Evolutionary conservation across 1,139 yeast species (phyloP), one percentile per base, ranked within the genome.

Genomic region (Kodamaea anthophila): DNA sequence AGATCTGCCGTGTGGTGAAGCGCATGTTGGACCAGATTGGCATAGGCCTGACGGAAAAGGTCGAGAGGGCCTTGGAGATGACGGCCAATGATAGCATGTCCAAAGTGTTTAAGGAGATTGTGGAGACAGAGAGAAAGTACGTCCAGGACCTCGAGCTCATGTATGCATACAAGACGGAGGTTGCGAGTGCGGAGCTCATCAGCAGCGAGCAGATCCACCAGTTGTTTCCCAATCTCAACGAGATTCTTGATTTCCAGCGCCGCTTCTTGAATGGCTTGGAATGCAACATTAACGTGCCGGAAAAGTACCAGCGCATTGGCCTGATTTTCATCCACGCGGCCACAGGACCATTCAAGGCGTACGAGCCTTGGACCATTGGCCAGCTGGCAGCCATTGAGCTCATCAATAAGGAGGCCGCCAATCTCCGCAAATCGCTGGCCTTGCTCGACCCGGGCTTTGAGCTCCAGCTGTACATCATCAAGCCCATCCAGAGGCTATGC

Each of bases 401-500:
- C 34, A 83, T 93, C 22, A 66, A 70, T 29, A 71, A 73, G 31
- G 88, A 83, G 44, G 70, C 78, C 20, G 48, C 62, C 23, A 76
- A 71, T 44, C 61, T 84, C 35, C 61, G 55, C 34, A 72, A 72
- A 36, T 67, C 80, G 14, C 67, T 82, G 4, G 58, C 69, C 29
- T 58, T 87, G 25, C 74, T 91, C 35, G 94, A 81, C 40, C 93
- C 94, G 15, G 83, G 86, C 21, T 80, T 87, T 51, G 98, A 91
- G 54, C 65, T 91, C 32, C 97, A 86, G 48, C 80, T 94, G 31
- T 84, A 84, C 53, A 68, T 93, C 28, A 74, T 91, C 44, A 91
- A 91, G 53, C 99, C 99, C 0, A 86, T 91, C 23, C 99, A 91
- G 61, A 73, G 98, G 43, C 69, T 91, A 18, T 86, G 96, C 64